phyloP scores from a whole-genome alignment of 495 filamentous ascomycete genomes.

The Penicillium subrubescens region DNA sequence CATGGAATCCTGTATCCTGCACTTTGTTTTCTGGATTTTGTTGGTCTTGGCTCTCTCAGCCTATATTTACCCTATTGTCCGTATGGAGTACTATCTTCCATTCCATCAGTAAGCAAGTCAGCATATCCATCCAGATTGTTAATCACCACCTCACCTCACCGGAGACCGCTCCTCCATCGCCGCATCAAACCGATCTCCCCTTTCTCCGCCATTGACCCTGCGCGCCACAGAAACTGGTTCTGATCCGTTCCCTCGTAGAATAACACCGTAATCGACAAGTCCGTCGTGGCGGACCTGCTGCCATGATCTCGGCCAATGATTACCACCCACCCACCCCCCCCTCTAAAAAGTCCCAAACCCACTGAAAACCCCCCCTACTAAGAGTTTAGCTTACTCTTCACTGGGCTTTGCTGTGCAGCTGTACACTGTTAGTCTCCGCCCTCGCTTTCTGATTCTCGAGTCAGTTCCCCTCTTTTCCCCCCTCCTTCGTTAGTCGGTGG shows the following conservation, averaged over 20 bases:
- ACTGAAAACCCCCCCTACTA: neutral
- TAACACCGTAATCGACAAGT: neutral
- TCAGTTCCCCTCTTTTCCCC: neutral
- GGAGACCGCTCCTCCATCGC: neutral
- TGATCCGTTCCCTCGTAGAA: neutral
- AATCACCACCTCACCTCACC: neutral
- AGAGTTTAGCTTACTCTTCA: neutral
- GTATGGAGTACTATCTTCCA: no score
- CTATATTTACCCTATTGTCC: no score
- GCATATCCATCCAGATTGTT: neutral
- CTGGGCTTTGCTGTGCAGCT: neutral
- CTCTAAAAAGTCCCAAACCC: neutral
- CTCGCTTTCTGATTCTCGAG: neutral
- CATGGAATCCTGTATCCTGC: neutral
- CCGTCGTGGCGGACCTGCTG: neutral
- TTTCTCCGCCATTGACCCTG: neutral
- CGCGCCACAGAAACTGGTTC: constrained; percentile 4
- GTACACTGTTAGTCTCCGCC: neutral
- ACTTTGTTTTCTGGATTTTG: neutral
- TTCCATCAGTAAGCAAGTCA: neutral
- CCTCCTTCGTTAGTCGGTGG: neutral
- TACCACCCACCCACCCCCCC: no score
- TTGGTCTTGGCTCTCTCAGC: neutral
- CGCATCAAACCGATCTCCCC: neutral
- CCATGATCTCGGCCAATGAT: neutral